phyloP scores from a whole-genome alignment of 352 stramenopile species.

The Pythium graminicola region DNA sequence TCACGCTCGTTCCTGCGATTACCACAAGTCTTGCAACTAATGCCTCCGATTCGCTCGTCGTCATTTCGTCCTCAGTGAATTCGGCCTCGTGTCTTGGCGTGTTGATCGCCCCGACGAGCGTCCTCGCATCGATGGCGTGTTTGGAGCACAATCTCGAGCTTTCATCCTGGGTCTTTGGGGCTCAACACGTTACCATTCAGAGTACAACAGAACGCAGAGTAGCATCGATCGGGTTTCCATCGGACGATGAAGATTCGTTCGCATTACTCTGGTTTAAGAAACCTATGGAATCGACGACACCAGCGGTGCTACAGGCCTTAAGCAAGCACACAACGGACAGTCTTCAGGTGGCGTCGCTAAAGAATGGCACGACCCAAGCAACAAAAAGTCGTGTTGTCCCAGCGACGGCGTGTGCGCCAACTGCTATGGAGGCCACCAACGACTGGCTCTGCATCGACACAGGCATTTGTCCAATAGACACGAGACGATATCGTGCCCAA shows the following conservation, averaged over 20 bases:
- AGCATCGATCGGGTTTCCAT: no score
- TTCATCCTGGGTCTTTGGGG: background rate
- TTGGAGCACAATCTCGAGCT: constrained; percentile 9
- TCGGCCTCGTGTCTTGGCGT: constrained; percentile 8
- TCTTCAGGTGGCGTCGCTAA: no score
- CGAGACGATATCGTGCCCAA: no score
- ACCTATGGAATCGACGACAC: no score
- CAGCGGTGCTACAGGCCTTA: no score
- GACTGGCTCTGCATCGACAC: constrained; percentile 20
- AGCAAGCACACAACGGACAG: no score
- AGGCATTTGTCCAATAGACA: background rate
- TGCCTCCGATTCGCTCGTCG: background rate
- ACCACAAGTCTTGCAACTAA: background rate
- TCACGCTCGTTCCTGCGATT: background rate
- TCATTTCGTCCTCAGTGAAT: background rate
- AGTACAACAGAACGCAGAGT: no score
- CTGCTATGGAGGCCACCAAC: background rate
- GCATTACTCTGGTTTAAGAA: no score
- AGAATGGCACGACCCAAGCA: no score
- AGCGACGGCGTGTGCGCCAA: background rate
- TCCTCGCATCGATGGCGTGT: constrained; percentile 16
- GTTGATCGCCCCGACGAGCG: constrained; percentile 16
- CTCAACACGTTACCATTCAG: background rate
- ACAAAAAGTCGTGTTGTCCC: background rate
- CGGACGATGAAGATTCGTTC: no score